These are phyloP conservation scores for Exutisphaerella laricina DNA, from an alignment of 2,329 filamentous ascomycete species.

Conservation along the genomic window DNA sequence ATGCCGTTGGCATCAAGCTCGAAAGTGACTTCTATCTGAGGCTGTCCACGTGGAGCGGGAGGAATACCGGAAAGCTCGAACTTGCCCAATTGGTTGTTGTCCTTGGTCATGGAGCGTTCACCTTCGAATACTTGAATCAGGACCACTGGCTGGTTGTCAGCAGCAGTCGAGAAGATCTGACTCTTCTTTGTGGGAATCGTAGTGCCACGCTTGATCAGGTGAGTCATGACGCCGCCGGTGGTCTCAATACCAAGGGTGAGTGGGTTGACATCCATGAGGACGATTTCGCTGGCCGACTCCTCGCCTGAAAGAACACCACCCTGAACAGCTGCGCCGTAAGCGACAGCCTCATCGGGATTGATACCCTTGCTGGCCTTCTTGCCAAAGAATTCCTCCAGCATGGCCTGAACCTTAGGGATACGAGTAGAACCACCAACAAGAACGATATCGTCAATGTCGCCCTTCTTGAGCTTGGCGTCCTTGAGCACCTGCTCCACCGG, in stretches of 20 bases:
- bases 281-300: conserved; percentile 81
- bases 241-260: conserved; percentile 98
- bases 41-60: conserved; percentile 89
- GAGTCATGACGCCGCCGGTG: conserved; percentile 94
- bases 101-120: conserved; percentile 57
- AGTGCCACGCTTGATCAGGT: conserved; percentile 97
- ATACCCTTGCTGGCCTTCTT: conserved; percentile 99
- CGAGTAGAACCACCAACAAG: conserved; percentile 97
- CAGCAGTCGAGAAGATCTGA: conserved; percentile 94
- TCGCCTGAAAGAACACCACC: conserved; percentile 91
- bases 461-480: conserved; percentile 96
- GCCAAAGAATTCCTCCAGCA: conserved; percentile 95
- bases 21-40: conserved; percentile 97
- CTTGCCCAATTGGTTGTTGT: conserved; percentile 87
- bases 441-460: conserved; percentile 91
- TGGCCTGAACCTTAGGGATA: conserved; percentile 94
- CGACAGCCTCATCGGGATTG: conserved; percentile 98
- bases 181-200: conserved; percentile 99
- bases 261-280: conserved; percentile 92
- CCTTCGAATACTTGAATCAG: conserved; percentile 99
- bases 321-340: conserved; percentile 95
- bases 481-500: conserved; percentile 98
- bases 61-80: conserved; percentile 97
- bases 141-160: conserved; percentile 96
- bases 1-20: conserved; percentile 98